Percentiles rank a stretch among this genome's conserved stretches.
These are phyloP conservation scores for Waitea zeae DNA, from an alignment of 1,284 basidiomycete genomes.

Conservation along the genomic window DNA sequence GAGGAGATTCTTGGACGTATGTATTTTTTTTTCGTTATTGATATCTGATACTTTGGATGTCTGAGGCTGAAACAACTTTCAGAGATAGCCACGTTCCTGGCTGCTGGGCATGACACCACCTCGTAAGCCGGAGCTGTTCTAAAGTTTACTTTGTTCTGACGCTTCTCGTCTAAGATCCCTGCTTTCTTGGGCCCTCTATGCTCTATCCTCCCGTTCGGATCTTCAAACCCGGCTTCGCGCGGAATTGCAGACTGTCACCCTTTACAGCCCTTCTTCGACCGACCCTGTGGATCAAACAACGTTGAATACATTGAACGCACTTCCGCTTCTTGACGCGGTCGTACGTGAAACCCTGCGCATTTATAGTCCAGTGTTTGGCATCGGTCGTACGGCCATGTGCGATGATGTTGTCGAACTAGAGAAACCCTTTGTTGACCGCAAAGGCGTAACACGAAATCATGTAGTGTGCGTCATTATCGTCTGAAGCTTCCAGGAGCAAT, in stretches of 20 bases:
- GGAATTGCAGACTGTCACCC: conserved; percentile 16
- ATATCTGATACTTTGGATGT: too few relatives aligned
- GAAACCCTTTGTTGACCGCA: conserved; percentile 15
- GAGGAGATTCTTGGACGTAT: conserved; percentile 60
- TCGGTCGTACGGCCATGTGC: conserved; percentile 13
- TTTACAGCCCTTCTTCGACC: conserved; percentile 11
- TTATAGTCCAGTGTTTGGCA: conserved; percentile 18
- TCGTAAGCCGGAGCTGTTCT: too few relatives aligned
- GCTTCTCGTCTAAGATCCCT: conserved; percentile 15
- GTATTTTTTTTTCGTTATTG: too few relatives aligned
- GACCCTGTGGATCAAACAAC: conserved; percentile 21
- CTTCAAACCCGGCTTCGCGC: conserved; percentile 25
- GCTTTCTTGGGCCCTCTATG: conserved; percentile 27
- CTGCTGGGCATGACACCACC: conserved; percentile 64
- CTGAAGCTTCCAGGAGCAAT: not conserved
- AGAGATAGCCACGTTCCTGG: conserved; percentile 43
- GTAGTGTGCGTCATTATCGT: conserved; percentile 2
- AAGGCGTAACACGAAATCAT: conserved; percentile 14
- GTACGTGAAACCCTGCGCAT: conserved; percentile 23
- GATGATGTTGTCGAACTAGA: conserved; percentile 21
- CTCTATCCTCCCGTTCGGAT: conserved; percentile 19
- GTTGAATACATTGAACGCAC: conserved; percentile 17
- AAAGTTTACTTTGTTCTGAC: too few relatives aligned
- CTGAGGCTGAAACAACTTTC: too few relatives aligned
- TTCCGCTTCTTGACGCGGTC: conserved; percentile 29